Conservation (phyloP, 1,284 basidiomycete genomes). For the Cystobasidium sp. region DNA sequence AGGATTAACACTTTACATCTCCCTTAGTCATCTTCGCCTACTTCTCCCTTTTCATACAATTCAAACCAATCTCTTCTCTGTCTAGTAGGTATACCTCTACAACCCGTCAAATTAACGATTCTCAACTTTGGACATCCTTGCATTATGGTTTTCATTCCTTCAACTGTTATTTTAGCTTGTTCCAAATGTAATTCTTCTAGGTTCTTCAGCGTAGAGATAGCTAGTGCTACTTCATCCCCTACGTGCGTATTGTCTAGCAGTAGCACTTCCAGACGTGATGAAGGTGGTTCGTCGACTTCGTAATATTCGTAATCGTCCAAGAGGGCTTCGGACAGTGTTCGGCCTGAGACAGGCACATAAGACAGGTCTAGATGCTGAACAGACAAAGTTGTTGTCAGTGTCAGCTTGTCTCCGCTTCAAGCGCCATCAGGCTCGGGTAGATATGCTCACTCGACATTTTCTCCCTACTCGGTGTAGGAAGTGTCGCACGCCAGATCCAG, state of each 20-base stretch:
- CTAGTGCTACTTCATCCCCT: constrained; percentile 31
- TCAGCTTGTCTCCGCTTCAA: background rate
- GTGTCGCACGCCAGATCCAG: constrained; percentile 18
- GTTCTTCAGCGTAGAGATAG: constrained; percentile 28
- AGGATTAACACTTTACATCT: background rate
- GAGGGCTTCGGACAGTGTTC: constrained; percentile 11
- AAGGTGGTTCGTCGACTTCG: constrained; percentile 14
- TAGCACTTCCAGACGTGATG: constrained; percentile 21
- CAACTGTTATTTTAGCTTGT: constrained; percentile 40
- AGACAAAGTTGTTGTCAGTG: background rate
- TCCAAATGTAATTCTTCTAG: constrained; percentile 41
- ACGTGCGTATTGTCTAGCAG: constrained; percentile 33
- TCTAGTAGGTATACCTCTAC: constrained; percentile 42
- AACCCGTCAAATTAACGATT: constrained; percentile 40
- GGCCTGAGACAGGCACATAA: constrained; percentile 22
- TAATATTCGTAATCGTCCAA: constrained; percentile 15
- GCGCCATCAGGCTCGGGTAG: too few relatives aligned
- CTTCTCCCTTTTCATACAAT: constrained; percentile 38
- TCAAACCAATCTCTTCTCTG: constrained; percentile 43
- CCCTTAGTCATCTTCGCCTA: constrained; percentile 22
- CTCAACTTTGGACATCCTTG: constrained; percentile 38
- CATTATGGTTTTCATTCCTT: constrained; percentile 44
- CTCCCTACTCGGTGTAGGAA: constrained; percentile 32
- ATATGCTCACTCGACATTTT: constrained; percentile 12
- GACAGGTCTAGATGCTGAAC: constrained; percentile 32